phyloP scores from a whole-genome alignment of 345 rosid genomes.

The Arabidopsis suecica region DNA sequence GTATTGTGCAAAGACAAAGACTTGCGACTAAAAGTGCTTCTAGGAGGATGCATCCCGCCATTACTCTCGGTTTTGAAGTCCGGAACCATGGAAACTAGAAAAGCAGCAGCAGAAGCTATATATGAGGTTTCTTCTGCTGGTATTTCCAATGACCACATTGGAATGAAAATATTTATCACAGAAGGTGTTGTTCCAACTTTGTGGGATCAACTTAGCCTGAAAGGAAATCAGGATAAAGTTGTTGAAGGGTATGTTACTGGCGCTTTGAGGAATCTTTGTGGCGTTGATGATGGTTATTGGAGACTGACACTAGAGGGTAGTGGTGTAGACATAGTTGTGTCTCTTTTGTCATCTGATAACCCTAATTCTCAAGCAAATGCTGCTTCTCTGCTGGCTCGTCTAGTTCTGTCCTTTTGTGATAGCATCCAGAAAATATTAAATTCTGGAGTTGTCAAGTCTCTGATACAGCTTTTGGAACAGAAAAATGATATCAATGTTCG shows the following conservation, averaged over 20 bases:
- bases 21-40: conserved; percentile 79
- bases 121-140: conserved; percentile 87
- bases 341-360: conserved; percentile 80
- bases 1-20: conserved; percentile 81
- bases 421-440: conserved; percentile 60
- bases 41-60: conserved; percentile 97
- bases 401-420: conserved; percentile 71
- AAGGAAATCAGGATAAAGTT: conserved; percentile 67
- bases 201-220: conserved; percentile 82
- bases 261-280: conserved; percentile 88
- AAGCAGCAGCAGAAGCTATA: conserved; percentile 86
- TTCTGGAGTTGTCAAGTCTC: conserved; percentile 74
- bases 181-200: conserved; percentile 89
- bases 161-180: conserved; percentile 84
- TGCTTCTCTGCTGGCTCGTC: conserved; percentile 85
- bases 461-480: conserved; percentile 67
- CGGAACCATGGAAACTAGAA: conserved; percentile 68
- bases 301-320: conserved; percentile 75
- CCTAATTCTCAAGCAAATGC: conserved; percentile 83
- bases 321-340: conserved; percentile 77
- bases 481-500: conserved; percentile 70
- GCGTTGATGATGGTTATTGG: conserved; percentile 84
- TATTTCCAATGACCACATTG: conserved; percentile 79
- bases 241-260: conserved; percentile 93
- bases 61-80: conserved; percentile 85